Evolutionary conservation across 768 basidiomycete genomes (phyloP), one percentile per base, ranked within the genome.

Genomic region (Thelephora ganbajun): DNA sequence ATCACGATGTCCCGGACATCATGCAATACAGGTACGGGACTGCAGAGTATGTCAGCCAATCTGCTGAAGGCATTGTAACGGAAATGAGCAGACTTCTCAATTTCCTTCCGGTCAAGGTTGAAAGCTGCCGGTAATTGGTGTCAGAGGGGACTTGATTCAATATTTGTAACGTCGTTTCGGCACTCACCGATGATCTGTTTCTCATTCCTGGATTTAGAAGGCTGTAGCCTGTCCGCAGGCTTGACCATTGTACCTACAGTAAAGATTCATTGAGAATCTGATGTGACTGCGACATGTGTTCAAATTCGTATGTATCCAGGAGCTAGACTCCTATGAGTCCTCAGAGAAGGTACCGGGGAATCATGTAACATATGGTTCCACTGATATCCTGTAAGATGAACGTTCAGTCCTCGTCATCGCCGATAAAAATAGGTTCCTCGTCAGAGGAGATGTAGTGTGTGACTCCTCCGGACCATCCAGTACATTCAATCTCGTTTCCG

Each of bases 1-100:
- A 84, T 59, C 0, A 79, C 80, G 35, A 86, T 76, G 56, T 83
- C 77, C 45, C 78, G 74, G 44, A 84, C 79, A 50, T 84, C 79
- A 54, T 83, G 78, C 2, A 85, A 64, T 4, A 84, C 76, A 3
- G 83, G 83, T 0, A 81, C 79, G 64, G 78, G 76, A 58, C 83
- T 85, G 50, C 14, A 20, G 5, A 11, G 30, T 43, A 34, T 34
- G 37, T 55, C 48, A 45, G 12, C 34, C 13, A 44, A 13, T 35
- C 33, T 33, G 36, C n/a, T 26, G 14, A 6, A 14, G 11, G 11
- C 16, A 46, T 49, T 16, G 41, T 35, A 33, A 37, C 11, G 48
- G 23, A 44, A 33, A 7, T 35, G 26, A 18, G 59, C 70, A 20
- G 54, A 84, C 82, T 74, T 80, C 60, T 87, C 84, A 35, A 83